phyloP scores from a whole-genome alignment of 768 basidiomycete genomes.

The Lentinula boryana region DNA sequence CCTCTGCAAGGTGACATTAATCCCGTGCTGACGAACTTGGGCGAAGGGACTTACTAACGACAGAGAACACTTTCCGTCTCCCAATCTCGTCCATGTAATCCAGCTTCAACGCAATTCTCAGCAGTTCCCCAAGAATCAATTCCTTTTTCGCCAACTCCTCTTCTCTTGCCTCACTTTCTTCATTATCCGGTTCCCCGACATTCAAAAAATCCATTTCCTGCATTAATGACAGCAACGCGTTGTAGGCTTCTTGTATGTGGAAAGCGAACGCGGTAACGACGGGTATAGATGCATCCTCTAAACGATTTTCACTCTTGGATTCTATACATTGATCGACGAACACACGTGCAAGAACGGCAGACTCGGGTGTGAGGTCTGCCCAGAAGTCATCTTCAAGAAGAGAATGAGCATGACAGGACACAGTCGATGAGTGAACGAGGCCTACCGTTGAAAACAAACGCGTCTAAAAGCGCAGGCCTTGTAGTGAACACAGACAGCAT shows the following conservation, averaged over 20 bases:
- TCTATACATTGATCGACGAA: conserved; percentile 79
- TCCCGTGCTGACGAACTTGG: neutral
- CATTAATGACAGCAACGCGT: conserved; percentile 38
- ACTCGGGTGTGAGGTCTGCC: conserved; percentile 69
- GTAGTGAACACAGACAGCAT: conserved; percentile 72
- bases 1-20: conserved; percentile 37
- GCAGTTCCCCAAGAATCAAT: conserved; percentile 74
- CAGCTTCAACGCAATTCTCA: conserved; percentile 73
- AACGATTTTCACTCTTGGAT: conserved; percentile 51
- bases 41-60: conserved; percentile 62
- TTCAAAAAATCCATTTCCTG: conserved; percentile 33
- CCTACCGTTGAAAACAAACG: conserved; percentile 69
- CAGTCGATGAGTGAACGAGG: neutral
- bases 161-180: conserved; percentile 42
- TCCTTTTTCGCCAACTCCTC: conserved; percentile 61
- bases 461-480: conserved; percentile 63
- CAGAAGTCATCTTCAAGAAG: conserved; percentile 61
- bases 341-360: conserved; percentile 75
- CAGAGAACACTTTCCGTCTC: conserved; percentile 80
- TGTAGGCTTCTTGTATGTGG: conserved; percentile 75
- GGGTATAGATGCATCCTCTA: conserved; percentile 69
- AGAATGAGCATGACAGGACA: neutral
- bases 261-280: conserved; percentile 92
- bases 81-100: conserved; percentile 97
- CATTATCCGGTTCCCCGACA: conserved; percentile 26